Evolutionary conservation across 768 basidiomycete genomes (phyloP), one percentile per base, ranked within the genome.

Genomic region (Roridomyces roridus): DNA sequence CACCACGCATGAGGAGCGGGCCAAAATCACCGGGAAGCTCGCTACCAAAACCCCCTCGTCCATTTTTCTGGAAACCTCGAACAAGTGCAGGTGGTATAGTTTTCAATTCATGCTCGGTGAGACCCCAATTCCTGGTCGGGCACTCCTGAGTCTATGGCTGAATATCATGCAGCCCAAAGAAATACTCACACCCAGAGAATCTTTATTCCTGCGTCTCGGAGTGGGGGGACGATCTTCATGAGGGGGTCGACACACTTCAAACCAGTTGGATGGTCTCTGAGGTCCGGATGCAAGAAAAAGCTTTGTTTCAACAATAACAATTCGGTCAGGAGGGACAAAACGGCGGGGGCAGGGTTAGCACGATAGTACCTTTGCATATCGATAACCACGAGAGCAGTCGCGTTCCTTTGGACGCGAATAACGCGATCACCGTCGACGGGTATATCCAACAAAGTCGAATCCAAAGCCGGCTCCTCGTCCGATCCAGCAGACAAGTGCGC

Each of bases 321-420:
- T n/a, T n/a, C n/a, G n/a, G n/a, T 15, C 40, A 9, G 28, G 20
- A 7, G 26, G 42, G 23, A n/a, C 34, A 41, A 43, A n/a, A 39
- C 40, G 10, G 50, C 20, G n/a, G 29, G 34, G 17, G 14, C 59
- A 77, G 39, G 5, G 9, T 36, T 46, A n/a, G n/a, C n/a, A n/a
- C n/a, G n/a, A n/a, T 56, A 64, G 29, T 31, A 87, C 87, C 88
- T 89, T 67, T 89, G 88, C 88, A 89, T 89, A 64, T 88, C 88
- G 46, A 88, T 79, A 18, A 89, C 75, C n/a, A 88, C 81, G 50
- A 84, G 69, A 10, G 86, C 87, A 17, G 78, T 81, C 44, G 74
- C 69, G 26, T 77, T 70, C 29, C 74, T 77, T 62, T 82, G 75
- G 24, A 87, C 70, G 46, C 86, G 74, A 43, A 88, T 69, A 18